Conservation (phyloP, 2,329 filamentous ascomycete species). For the Tolypocladium ophioglossoides region DNA sequence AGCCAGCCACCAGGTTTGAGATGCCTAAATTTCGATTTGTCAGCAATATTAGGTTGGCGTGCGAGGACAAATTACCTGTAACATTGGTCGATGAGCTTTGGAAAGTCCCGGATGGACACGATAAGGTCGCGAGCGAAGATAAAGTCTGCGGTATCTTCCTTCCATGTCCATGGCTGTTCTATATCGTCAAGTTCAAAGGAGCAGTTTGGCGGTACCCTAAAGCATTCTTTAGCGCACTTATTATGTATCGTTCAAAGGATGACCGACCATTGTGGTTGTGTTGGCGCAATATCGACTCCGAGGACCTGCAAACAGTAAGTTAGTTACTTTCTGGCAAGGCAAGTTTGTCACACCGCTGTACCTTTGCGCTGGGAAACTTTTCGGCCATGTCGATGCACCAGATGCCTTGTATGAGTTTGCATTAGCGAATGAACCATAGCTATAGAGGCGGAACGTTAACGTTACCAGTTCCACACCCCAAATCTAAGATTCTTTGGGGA, state of each 20-base stretch:
- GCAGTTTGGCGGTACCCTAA: constrained; percentile 26
- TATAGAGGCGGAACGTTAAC: too few relatives aligned
- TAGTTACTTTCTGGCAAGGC: neutral
- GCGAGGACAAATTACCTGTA: constrained; percentile 15
- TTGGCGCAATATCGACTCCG: constrained; percentile 13
- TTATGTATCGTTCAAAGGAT: too few relatives aligned
- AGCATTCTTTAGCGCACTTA: neutral
- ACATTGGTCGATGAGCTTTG: constrained; percentile 19
- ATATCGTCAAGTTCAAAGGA: constrained; percentile 26
- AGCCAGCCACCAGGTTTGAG: constrained; percentile 23
- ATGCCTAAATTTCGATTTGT: constrained; percentile 5
- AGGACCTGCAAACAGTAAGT: constrained; percentile 7
- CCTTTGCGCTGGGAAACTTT: constrained; percentile 14
- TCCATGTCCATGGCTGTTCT: constrained; percentile 24
- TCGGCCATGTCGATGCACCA: constrained; percentile 28
- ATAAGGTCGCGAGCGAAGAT: constrained; percentile 20
- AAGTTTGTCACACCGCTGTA: neutral
- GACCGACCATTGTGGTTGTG: constrained; percentile 11
- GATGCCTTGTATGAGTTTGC: constrained; percentile 10
- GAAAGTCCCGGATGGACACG: constrained; percentile 18
- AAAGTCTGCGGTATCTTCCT: constrained; percentile 23
- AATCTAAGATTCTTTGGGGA: constrained; percentile 18
- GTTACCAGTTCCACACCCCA: constrained; percentile 14
- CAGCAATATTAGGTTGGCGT: too few relatives aligned
- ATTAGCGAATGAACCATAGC: neutral